A percentile compares a stretch with the other conserved stretches of the same genome.
These are phyloP conservation scores for Arthrobotrys conoides DNA, from an alignment of 2,329 filamentous ascomycete species.

Conservation along the genomic window DNA sequence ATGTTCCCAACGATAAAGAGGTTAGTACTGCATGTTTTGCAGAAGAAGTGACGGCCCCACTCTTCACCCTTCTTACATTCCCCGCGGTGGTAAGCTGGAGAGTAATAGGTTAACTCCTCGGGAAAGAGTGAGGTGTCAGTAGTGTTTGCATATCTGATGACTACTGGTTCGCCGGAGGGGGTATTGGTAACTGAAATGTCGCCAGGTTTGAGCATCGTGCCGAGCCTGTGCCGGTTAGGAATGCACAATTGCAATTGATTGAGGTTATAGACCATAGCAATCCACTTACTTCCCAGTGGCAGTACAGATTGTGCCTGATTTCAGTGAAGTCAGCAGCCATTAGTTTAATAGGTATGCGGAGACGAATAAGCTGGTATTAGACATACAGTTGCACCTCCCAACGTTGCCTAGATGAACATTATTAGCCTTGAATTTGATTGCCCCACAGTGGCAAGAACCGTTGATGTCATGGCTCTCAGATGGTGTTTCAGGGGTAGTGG, in stretches of 20 bases:
- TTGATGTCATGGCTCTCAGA: conserved; percentile 28
- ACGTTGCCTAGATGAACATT: conserved; percentile 42
- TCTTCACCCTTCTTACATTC: conserved; percentile 27
- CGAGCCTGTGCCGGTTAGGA: conserved; percentile 23
- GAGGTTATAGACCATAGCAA: neutral
- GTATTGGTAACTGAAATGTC: conserved; percentile 45
- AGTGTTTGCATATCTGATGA: conserved; percentile 38
- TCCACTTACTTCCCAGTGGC: conserved; percentile 42
- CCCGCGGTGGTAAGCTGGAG: conserved; percentile 36
- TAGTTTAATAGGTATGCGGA: neutral
- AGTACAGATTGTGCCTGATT: conserved; percentile 44
- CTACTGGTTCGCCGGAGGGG: conserved; percentile 40
- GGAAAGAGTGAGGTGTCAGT: conserved; percentile 46
- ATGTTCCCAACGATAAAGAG: conserved; percentile 52
- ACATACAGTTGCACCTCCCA: conserved; percentile 51
- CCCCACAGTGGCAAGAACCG: conserved; percentile 55
- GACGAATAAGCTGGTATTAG: neutral
- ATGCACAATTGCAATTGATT: neutral
- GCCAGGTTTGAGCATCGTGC: conserved; percentile 29
- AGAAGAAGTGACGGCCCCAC: conserved; percentile 50
- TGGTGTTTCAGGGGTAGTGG: conserved; percentile 31
- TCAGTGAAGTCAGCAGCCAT: neutral
- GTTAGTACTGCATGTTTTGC: conserved; percentile 43
- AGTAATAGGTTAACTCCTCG: conserved; percentile 44
- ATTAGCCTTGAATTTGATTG: conserved; percentile 43